Percentiles rank a stretch among this genome's conserved stretches.
phyloP scores from a whole-genome alignment of 345 rosid genomes.

The Schrenkiella parvula region DNA sequence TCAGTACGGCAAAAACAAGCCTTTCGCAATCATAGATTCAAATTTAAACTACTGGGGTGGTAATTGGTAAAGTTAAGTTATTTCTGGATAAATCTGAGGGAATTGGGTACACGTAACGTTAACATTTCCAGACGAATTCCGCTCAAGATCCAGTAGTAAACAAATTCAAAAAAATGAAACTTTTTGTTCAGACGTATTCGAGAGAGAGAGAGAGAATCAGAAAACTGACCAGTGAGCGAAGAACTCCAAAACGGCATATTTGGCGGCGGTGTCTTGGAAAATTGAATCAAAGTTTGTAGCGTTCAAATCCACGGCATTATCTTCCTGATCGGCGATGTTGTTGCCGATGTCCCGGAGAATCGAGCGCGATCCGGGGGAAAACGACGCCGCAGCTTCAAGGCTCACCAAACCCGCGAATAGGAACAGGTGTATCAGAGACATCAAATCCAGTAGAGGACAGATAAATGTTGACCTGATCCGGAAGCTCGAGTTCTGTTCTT shows the following conservation, averaged over 20 bases:
- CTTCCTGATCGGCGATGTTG: constrained; percentile 32
- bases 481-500: neutral
- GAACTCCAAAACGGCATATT: constrained; percentile 79
- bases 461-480: neutral
- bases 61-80: neutral
- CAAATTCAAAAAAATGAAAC: neutral
- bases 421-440: constrained; percentile 46
- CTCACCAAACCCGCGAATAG: constrained; percentile 36
- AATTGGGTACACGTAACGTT: neutral
- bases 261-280: constrained; percentile 60
- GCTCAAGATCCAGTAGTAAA: neutral
- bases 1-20: constrained; percentile 6
- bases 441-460: constrained; percentile 8
- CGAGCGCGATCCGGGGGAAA: constrained; percentile 63
- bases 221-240: constrained; percentile 76
- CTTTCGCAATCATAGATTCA: neutral
- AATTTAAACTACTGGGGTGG: neutral
- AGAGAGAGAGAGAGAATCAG: neutral
- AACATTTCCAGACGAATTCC: neutral
- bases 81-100: neutral
- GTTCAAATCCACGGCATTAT: constrained; percentile 68
- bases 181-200: neutral
- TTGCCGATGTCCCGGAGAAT: constrained; percentile 53
- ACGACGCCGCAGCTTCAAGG: constrained; percentile 40
- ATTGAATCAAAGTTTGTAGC: constrained; percentile 62